Evolutionary conservation across 768 basidiomycete species (phyloP).

Genomic region (Amanita exitialis): DNA sequence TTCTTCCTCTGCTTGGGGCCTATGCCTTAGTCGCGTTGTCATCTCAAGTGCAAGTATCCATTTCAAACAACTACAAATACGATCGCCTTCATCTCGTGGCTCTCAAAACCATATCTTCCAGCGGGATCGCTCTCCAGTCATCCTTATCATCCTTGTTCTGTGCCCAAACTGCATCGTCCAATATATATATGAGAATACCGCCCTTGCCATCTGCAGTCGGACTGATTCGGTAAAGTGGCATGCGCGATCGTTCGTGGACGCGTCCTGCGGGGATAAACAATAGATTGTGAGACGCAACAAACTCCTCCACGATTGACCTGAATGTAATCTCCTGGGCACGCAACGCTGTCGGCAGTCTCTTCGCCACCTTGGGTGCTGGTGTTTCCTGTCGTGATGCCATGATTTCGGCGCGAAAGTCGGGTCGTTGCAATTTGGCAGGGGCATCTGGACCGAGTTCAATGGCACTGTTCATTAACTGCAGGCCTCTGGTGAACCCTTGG

Average conservation of each 20-base stretch:
- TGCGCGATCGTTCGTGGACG: slow-evolving; percentile 75
- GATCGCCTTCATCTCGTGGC: slow-evolving; percentile 19
- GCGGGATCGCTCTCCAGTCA: slow-evolving; percentile 63
- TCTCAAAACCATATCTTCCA: slow-evolving; percentile 83
- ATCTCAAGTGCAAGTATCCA: slow-evolving; percentile 16
- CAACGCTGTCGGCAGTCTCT: slow-evolving; percentile 27
- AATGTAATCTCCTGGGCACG: slow-evolving; percentile 83
- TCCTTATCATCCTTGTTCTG: slow-evolving; percentile 38
- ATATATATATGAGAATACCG: slow-evolving; percentile 81
- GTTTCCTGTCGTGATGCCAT: slow-evolving; percentile 19
- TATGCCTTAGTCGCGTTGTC: slow-evolving; percentile 57
- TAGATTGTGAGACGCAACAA: slow-evolving; percentile 74
- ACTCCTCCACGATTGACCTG: slow-evolving; percentile 87
- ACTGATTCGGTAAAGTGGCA: slow-evolving; percentile 85
- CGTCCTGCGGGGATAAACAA: slow-evolving; percentile 84
- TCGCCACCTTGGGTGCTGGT: slow-evolving; percentile 20
- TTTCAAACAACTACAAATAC: not conserved
- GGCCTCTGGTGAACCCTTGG: slow-evolving; percentile 76
- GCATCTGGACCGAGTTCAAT: slow-evolving; percentile 80
- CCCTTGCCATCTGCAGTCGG: slow-evolving; percentile 72
- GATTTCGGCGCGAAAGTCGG: slow-evolving; percentile 49
- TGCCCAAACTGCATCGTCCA: slow-evolving; percentile 93
- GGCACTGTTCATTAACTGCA: slow-evolving; percentile 93
- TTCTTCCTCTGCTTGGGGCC: slow-evolving; percentile 65
- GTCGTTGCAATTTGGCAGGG: slow-evolving; percentile 53